Evolutionary conservation across 768 basidiomycete species (phyloP).

Genomic region (Pisolithus orientalis): DNA sequence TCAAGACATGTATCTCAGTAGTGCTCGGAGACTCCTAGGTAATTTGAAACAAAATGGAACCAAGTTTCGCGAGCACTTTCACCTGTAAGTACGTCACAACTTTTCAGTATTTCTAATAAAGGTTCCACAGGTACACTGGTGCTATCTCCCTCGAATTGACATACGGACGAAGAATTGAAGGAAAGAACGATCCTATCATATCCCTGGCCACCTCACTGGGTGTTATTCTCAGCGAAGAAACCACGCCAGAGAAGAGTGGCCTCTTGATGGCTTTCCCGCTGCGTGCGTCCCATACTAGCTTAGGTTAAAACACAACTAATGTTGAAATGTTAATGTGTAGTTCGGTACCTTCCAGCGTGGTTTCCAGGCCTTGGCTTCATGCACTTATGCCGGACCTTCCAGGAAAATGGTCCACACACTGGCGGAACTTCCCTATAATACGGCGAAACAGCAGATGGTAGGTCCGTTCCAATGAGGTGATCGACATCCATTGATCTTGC

Average conservation of each 20-base stretch:
- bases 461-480: not conserved
- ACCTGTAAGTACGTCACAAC: conserved; percentile 3
- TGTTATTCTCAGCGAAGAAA: not conserved
- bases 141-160: conserved; percentile 18
- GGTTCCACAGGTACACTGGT: not conserved
- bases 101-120: not conserved
- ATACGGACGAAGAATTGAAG: conserved; percentile 3
- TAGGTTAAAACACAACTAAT: too few relatives aligned
- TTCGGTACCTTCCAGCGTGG: conserved; percentile 7
- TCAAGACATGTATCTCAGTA: conserved; percentile 7
- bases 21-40: conserved; percentile 4
- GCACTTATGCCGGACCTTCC: not conserved
- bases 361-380: conserved; percentile 5
- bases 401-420: not conserved
- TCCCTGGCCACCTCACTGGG: not conserved
- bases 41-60: conserved; percentile 2
- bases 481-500: not conserved
- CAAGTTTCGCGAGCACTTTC: conserved; percentile 2
- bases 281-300: not conserved
- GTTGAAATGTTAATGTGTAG: not conserved
- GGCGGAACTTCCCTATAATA: conserved; percentile 18
- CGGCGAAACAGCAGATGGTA: conserved; percentile 22
- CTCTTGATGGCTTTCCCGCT: conserved; percentile 6
- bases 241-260: conserved; percentile 1
- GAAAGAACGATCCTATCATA: conserved; percentile 1